phyloP scores from a whole-genome alignment of 371 early-diverging fungal species.

The Sporodiniella umbellata region DNA sequence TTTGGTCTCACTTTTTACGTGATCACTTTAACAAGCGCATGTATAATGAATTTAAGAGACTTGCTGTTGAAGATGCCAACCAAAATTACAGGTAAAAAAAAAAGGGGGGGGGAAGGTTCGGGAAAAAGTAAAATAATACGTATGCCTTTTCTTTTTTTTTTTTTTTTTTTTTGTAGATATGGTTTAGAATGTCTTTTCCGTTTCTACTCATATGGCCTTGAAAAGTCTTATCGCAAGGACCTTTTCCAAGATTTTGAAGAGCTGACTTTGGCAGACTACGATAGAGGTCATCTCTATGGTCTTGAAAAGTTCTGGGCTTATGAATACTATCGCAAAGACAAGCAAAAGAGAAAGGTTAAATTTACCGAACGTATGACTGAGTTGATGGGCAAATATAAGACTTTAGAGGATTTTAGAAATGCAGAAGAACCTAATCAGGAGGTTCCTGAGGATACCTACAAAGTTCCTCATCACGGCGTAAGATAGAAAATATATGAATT shows the following conservation, averaged over 20 bases:
- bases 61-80: conserved; percentile 91
- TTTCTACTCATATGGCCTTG: conserved; percentile 95
- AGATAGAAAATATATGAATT: too few relatives aligned
- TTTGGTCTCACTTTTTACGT: conserved; percentile 97
- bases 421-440: conserved; percentile 28
- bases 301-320: conserved; percentile 98
- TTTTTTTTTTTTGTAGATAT: too few relatives aligned
- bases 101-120: neutral
- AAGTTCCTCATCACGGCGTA: conserved; percentile 51
- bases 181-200: conserved; percentile 96
- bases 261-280: conserved; percentile 76
- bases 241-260: conserved; percentile 90
- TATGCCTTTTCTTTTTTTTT: too few relatives aligned
- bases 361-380: conserved; percentile 61
- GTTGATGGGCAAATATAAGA: conserved; percentile 66
- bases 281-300: conserved; percentile 81
- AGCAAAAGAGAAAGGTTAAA: conserved; percentile 67
- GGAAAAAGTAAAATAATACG: too few relatives aligned
- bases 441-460: conserved; percentile 36
- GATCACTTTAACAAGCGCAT: conserved; percentile 91
- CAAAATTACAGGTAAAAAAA: conserved; percentile 76
- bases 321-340: conserved; percentile 87
- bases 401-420: conserved; percentile 72
- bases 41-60: conserved; percentile 88
- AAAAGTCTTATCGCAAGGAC: conserved; percentile 83